These are phyloP conservation scores for Capronia coronata DNA, from an alignment of 2,329 filamentous ascomycete species.

Conservation along the genomic window DNA sequence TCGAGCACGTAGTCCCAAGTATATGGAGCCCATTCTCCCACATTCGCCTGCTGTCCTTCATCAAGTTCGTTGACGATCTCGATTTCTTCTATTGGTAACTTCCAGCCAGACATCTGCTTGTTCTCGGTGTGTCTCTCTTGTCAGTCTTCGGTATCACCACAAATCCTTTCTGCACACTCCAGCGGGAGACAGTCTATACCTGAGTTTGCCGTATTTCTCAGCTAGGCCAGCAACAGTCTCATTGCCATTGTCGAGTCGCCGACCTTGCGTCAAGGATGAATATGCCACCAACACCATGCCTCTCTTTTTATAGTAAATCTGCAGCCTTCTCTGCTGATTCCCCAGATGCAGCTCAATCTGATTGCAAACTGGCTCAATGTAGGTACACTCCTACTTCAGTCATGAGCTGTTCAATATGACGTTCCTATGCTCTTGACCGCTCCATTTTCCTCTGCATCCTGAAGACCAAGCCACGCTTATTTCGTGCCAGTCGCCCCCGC, in stretches of 20 bases:
- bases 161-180: slow-evolving; percentile 20
- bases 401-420: slow-evolving; percentile 20
- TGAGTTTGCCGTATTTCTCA: slow-evolving; percentile 28
- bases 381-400: slow-evolving; percentile 16
- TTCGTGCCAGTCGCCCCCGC: slow-evolving; percentile 50
- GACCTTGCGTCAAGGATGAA: slow-evolving; percentile 17
- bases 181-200: slow-evolving; percentile 32
- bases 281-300: slow-evolving; percentile 5
- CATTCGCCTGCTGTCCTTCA: neutral
- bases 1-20: neutral
- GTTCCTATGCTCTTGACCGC: slow-evolving; percentile 21
- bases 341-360: neutral
- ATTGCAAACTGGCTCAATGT: slow-evolving; percentile 10
- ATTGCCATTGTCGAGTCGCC: slow-evolving; percentile 26
- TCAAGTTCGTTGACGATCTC: neutral
- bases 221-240: slow-evolving; percentile 22
- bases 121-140: slow-evolving; percentile 18
- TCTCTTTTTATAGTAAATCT: slow-evolving; percentile 5
- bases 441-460: slow-evolving; percentile 34
- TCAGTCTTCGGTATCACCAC: slow-evolving; percentile 23
- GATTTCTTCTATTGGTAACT: neutral
- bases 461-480: slow-evolving; percentile 60
- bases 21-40: neutral
- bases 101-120: slow-evolving; percentile 10
- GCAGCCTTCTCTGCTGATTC: neutral